phyloP scores from a whole-genome alignment of 1,284 basidiomycete species.

The Cryptococcus hybrid region DNA sequence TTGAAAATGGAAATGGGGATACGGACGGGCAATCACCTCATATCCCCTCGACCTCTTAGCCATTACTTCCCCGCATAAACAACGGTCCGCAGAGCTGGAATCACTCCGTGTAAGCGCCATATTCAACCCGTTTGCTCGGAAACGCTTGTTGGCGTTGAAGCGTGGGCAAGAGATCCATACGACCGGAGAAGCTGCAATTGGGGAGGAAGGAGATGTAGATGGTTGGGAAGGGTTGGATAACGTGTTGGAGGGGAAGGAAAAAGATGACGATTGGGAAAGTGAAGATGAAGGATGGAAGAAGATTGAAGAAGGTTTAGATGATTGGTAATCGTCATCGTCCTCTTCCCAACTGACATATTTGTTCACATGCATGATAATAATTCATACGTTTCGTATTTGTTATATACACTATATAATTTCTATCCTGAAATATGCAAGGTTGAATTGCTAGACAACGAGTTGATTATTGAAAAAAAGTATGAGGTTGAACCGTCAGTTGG shows the following conservation, averaged over 20 bases:
- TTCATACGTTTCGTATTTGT: too few relatives aligned
- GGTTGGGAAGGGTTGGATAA: constrained; percentile 11
- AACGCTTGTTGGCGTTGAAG: constrained; percentile 22
- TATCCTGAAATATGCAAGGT: constrained; percentile 13
- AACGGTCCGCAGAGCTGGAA: constrained; percentile 14
- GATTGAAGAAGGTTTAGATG: constrained; percentile 21
- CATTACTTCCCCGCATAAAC: constrained; percentile 21
- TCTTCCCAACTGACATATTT: neutral
- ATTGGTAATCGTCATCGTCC: constrained; percentile 8
- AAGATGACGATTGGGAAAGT: constrained; percentile 14
- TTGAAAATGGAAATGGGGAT: neutral
- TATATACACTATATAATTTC: neutral
- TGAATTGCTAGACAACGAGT: constrained; percentile 13
- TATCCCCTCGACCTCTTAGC: constrained; percentile 17
- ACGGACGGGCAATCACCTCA: neutral
- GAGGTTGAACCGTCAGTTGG: constrained; percentile 4
- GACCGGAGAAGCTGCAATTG: constrained; percentile 21
- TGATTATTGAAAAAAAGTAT: neutral
- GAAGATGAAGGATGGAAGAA: constrained; percentile 40
- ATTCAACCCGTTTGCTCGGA: constrained; percentile 33
- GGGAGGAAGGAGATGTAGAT: constrained; percentile 6
- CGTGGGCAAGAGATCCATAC: constrained; percentile 38
- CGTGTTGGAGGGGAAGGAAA: constrained; percentile 8
- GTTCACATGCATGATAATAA: too few relatives aligned
- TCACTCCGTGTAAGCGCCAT: constrained; percentile 39